Evolutionary conservation across 305 asterid genomes (phyloP).

Genomic region (Solanum hybrid): DNA sequence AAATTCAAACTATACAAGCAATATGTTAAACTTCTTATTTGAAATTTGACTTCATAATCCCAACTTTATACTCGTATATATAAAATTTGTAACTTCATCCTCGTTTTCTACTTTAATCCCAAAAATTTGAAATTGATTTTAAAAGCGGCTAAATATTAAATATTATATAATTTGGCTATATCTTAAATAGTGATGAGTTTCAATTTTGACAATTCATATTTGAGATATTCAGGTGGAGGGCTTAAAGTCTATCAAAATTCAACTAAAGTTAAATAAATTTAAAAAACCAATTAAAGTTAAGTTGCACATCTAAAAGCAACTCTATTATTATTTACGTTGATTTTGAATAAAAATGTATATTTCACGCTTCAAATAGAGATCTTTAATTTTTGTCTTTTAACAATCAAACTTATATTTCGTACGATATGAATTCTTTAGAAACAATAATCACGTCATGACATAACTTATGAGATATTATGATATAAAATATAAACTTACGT

Average conservation of each 20-base stretch:
- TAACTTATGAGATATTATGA: background rate
- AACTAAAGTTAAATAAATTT: background rate
- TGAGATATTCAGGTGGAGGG: background rate
- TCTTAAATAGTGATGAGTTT: background rate
- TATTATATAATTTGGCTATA: background rate
- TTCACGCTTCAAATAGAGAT: background rate
- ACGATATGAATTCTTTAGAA: background rate
- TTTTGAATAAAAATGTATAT: background rate
- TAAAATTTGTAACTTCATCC: background rate
- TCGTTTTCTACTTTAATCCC: background rate
- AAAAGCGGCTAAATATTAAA: background rate
- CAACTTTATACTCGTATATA: background rate
- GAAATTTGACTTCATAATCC: background rate
- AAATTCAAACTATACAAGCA: background rate
- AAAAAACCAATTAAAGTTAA: background rate
- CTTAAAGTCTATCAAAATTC: background rate
- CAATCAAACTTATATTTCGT: fast-evolving
- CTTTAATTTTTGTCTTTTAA: background rate
- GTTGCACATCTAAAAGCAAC: background rate
- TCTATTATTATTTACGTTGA: background rate
- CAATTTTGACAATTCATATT: fast-evolving
- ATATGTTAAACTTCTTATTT: background rate
- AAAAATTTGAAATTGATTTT: background rate
- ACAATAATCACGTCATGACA: background rate
- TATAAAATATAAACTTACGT: no score